phyloP scores from a whole-genome alignment of 805 yeast genomes.

The Kodamaea restingae region DNA sequence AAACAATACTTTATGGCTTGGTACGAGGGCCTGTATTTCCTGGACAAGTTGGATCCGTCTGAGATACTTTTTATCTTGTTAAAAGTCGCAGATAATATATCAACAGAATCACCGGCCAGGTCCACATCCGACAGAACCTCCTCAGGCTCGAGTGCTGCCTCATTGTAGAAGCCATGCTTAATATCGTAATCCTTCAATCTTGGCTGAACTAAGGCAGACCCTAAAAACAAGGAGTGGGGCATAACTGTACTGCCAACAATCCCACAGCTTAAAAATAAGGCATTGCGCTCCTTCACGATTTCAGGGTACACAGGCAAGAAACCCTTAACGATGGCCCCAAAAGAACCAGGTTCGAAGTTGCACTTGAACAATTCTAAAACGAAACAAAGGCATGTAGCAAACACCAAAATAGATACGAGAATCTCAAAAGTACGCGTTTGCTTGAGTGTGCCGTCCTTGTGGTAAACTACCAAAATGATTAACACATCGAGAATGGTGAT shows the following conservation, averaged over 20 bases:
- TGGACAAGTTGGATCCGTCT: slow-evolving; percentile 26
- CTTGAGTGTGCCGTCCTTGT: slow-evolving; percentile 67
- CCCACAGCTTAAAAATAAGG: slow-evolving; percentile 42
- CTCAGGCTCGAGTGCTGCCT: slow-evolving; percentile 9
- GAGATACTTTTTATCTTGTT: slow-evolving; percentile 21
- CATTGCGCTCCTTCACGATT: slow-evolving; percentile 32
- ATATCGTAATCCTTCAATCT: slow-evolving; percentile 40
- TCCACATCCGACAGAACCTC: slow-evolving; percentile 3
- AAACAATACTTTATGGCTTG: slow-evolving; percentile 40
- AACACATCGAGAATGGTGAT: slow-evolving; percentile 80
- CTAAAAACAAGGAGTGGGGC: slow-evolving; percentile 45
- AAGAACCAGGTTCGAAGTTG: slow-evolving; percentile 48
- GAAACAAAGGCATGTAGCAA: slow-evolving; percentile 73
- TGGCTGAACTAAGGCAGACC: slow-evolving; percentile 43
- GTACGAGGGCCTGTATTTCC: slow-evolving; percentile 39
- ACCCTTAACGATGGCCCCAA: slow-evolving; percentile 54
- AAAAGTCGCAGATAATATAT: slow-evolving; percentile 14
- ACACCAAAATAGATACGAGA: slow-evolving; percentile 67
- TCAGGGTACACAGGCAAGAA: slow-evolving; percentile 53
- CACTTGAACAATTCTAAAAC: slow-evolving; percentile 59
- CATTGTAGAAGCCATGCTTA: slow-evolving; percentile 24
- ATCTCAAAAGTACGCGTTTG: slow-evolving; percentile 75
- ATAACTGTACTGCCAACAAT: slow-evolving; percentile 46
- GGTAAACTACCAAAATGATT: slow-evolving; percentile 71
- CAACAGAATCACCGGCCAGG: neutral